These are phyloP conservation scores for Diplosphaera chodatii DNA, from an alignment of 139 green algal genomes.

Conservation along the genomic window DNA sequence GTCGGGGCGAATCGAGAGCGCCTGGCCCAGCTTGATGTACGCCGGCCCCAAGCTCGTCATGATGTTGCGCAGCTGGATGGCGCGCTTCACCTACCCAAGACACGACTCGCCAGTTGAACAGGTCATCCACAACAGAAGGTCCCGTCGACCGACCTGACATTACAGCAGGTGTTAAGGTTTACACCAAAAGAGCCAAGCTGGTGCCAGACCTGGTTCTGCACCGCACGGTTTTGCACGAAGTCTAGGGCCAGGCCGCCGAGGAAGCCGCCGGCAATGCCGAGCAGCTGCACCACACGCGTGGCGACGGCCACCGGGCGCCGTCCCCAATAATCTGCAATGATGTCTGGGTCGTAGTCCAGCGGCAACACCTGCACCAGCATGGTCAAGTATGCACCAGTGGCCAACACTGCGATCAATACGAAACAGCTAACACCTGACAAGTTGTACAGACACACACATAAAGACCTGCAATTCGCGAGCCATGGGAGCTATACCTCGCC, in stretches of 20 bases:
- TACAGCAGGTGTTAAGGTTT: too few relatives aligned
- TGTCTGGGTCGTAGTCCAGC: slow-evolving; percentile 78
- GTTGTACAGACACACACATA: too few relatives aligned
- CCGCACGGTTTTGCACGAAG: slow-evolving; percentile 40
- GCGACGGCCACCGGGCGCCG: slow-evolving; percentile 72
- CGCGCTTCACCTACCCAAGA: slow-evolving; percentile 60
- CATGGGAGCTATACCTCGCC: neutral
- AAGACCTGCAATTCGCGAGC: slow-evolving; percentile 1
- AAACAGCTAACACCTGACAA: too few relatives aligned
- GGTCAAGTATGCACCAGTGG: too few relatives aligned
- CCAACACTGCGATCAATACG: too few relatives aligned
- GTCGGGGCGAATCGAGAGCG: slow-evolving; percentile 94
- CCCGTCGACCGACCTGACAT: too few relatives aligned
- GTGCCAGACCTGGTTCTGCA: slow-evolving; percentile 32
- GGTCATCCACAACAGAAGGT: too few relatives aligned
- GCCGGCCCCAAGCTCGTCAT: slow-evolving; percentile 83
- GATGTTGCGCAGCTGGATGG: slow-evolving; percentile 91
- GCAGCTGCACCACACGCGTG: slow-evolving; percentile 81
- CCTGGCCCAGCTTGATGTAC: slow-evolving; percentile 98
- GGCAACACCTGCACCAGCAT: slow-evolving; percentile 56
- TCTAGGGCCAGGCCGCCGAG: slow-evolving; percentile 62
- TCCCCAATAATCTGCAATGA: slow-evolving; percentile 83
- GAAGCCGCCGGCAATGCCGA: slow-evolving; percentile 72
- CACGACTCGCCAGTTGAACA: too few relatives aligned
- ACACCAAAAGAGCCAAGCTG: neutral